A percentile compares a stretch with the other conserved stretches of the same genome.
These are phyloP conservation scores for Curvularia eragrostidis DNA, from an alignment of 2,329 filamentous ascomycete species.

Conservation along the genomic window DNA sequence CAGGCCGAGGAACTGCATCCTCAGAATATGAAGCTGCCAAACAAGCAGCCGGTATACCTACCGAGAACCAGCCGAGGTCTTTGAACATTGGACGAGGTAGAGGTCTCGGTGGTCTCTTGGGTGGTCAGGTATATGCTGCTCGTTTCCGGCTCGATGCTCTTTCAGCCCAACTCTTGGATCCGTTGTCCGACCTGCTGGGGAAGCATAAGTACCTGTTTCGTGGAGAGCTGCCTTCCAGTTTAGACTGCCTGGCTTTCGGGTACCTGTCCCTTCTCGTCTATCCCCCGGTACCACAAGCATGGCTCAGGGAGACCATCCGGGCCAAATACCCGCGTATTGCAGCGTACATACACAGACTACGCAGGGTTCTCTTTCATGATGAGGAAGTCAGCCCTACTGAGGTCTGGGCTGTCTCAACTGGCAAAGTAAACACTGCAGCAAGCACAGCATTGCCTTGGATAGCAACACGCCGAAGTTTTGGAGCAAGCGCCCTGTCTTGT, in stretches of 20 bases:
- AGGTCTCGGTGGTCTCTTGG: slow-evolving; percentile 68
- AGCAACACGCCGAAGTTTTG: slow-evolving; percentile 19
- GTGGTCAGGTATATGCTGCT: slow-evolving; percentile 70
- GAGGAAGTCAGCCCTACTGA: slow-evolving; percentile 31
- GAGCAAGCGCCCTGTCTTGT: slow-evolving; percentile 19
- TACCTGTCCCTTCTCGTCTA: slow-evolving; percentile 78
- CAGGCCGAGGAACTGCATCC: slow-evolving; percentile 39
- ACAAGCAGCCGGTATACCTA: slow-evolving; percentile 45
- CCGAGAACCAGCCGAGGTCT: slow-evolving; percentile 39
- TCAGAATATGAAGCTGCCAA: slow-evolving; percentile 49
- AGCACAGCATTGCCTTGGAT: slow-evolving; percentile 36
- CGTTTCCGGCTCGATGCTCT: slow-evolving; percentile 79
- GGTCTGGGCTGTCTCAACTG: slow-evolving; percentile 39
- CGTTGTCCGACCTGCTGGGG: slow-evolving; percentile 69
- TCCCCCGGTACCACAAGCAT: slow-evolving; percentile 66
- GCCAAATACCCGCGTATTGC: slow-evolving; percentile 54
- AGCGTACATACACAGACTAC: slow-evolving; percentile 49
- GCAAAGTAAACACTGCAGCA: slow-evolving; percentile 6
- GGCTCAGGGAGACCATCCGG: slow-evolving; percentile 65
- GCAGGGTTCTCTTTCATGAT: slow-evolving; percentile 32
- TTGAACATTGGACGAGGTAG: slow-evolving; percentile 63
- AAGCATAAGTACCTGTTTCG: slow-evolving; percentile 64
- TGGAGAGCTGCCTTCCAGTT: slow-evolving; percentile 60
- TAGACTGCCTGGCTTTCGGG: slow-evolving; percentile 82
- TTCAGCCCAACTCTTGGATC: slow-evolving; percentile 71